Conservation (phyloP, 768 basidiomycete genomes). For the Suillus americanus region DNA sequence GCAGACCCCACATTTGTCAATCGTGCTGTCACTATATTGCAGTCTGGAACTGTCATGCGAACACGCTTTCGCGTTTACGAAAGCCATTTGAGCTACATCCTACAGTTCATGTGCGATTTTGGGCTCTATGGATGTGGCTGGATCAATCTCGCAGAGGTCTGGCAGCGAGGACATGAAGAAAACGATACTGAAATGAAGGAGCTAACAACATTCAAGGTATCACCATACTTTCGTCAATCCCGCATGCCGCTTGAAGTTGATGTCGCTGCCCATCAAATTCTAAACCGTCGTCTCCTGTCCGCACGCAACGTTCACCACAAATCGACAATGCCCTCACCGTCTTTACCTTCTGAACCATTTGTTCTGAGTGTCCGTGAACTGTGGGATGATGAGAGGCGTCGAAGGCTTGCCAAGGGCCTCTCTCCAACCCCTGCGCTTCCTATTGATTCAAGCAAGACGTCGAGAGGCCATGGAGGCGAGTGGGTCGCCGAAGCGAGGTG, state of each 20-base stretch:
- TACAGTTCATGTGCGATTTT: conserved; percentile 95
- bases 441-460: conserved; percentile 62
- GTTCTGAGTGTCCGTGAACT: conserved; percentile 89
- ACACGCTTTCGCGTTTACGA: conserved; percentile 82
- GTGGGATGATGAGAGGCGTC: conserved; percentile 93
- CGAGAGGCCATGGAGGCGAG: conserved; percentile 52
- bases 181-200: conserved; percentile 16
- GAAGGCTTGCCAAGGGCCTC: conserved; percentile 66
- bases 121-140: conserved; percentile 93
- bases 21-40: conserved; percentile 73
- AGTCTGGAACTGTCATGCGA: conserved; percentile 80
- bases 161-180: conserved; percentile 49
- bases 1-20: conserved; percentile 67
- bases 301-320: conserved; percentile 69
- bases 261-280: conserved; percentile 74
- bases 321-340: conserved; percentile 55
- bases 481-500: conserved; percentile 76
- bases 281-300: conserved; percentile 71
- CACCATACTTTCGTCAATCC: conserved; percentile 66
- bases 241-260: conserved; percentile 83
- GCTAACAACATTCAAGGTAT: conserved; percentile 39
- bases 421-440: conserved; percentile 74
- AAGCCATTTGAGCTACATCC: conserved; percentile 81
- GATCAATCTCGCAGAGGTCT: conserved; percentile 71
- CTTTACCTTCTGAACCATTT: conserved; percentile 63